Conservation (phyloP, 106 monocot species). For the Dendrobium catenatum region DNA sequence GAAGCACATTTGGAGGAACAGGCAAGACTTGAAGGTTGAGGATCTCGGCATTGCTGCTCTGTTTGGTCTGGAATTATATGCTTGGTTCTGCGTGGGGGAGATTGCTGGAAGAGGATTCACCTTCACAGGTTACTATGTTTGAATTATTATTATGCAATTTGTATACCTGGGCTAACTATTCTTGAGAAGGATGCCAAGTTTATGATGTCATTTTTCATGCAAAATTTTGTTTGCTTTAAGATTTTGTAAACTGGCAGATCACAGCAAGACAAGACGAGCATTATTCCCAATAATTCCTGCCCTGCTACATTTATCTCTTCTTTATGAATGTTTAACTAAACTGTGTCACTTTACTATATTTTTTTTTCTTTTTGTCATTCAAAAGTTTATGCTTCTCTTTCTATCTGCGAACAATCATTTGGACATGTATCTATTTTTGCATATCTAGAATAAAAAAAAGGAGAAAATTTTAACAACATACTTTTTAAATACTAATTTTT, state of each 20-base stretch:
- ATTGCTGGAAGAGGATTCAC: constrained; percentile 23
- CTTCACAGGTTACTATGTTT: constrained; percentile 17
- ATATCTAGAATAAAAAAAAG: too few relatives aligned
- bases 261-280: not conserved
- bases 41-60: constrained; percentile 21
- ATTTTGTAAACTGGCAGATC: not conserved
- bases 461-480: too few relatives aligned
- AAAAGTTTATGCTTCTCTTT: too few relatives aligned
- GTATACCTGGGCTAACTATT: not conserved
- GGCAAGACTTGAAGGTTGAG: constrained; percentile 18
- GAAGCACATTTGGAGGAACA: constrained; percentile 17
- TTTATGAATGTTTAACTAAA: not conserved
- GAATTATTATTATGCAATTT: not conserved
- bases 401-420: too few relatives aligned
- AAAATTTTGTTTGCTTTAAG: not conserved
- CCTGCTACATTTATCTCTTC: not conserved
- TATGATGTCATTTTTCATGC: not conserved
- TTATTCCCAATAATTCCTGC: not conserved
- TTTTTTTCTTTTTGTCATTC: too few relatives aligned
- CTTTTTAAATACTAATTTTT: too few relatives aligned
- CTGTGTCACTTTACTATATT: too few relatives aligned
- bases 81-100: constrained; percentile 24
- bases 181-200: not conserved
- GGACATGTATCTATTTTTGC: too few relatives aligned
- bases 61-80: constrained; percentile 14